A percentile compares a stretch with the other conserved stretches of the same genome.
These are phyloP conservation scores for Alternaria rosae DNA, from an alignment of 2,329 filamentous ascomycete genomes.

Conservation along the genomic window DNA sequence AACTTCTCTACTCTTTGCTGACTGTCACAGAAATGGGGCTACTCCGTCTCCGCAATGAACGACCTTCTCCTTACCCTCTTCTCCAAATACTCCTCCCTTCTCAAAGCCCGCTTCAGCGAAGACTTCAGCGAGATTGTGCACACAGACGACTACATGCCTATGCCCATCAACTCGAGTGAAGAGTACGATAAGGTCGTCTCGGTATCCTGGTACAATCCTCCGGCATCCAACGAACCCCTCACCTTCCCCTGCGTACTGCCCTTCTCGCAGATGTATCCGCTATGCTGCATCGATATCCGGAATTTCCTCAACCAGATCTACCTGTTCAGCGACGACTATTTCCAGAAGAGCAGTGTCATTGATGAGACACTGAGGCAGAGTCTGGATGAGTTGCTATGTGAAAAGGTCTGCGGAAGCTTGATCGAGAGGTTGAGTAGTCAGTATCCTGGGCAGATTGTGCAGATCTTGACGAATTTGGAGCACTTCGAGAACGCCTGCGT, in stretches of 20 bases:
- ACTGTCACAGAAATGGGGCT: conserved; percentile 77
- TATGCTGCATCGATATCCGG: conserved; percentile 97
- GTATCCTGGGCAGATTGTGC: conserved; percentile 96
- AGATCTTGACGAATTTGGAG: conserved; percentile 96
- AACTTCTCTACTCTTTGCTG: conserved; percentile 1
- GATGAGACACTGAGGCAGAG: conserved; percentile 87
- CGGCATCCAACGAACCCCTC: conserved; percentile 60
- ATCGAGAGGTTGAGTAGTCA: conserved; percentile 89
- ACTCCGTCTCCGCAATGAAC: conserved; percentile 82
- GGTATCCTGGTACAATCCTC: conserved; percentile 91
- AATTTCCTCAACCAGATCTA: conserved; percentile 99
- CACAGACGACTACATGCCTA: conserved; percentile 99
- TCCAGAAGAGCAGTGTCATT: conserved; percentile 86
- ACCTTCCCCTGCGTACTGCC: conserved; percentile 93
- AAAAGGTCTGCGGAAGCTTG: conserved; percentile 89
- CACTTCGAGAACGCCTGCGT: conserved; percentile 94
- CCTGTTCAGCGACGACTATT: conserved; percentile 95
- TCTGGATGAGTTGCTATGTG: conserved; percentile 91
- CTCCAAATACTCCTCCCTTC: conserved; percentile 88
- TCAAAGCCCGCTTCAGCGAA: conserved; percentile 90
- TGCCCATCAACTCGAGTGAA: conserved; percentile 89
- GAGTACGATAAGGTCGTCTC: conserved; percentile 96
- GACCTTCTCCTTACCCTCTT: conserved; percentile 88
- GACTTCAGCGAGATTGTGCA: conserved; percentile 91
- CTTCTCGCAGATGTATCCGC: conserved; percentile 98